These are phyloP conservation scores for Chrysoporthe puriensis DNA, from an alignment of 2,329 filamentous ascomycete species.

Conservation along the genomic window DNA sequence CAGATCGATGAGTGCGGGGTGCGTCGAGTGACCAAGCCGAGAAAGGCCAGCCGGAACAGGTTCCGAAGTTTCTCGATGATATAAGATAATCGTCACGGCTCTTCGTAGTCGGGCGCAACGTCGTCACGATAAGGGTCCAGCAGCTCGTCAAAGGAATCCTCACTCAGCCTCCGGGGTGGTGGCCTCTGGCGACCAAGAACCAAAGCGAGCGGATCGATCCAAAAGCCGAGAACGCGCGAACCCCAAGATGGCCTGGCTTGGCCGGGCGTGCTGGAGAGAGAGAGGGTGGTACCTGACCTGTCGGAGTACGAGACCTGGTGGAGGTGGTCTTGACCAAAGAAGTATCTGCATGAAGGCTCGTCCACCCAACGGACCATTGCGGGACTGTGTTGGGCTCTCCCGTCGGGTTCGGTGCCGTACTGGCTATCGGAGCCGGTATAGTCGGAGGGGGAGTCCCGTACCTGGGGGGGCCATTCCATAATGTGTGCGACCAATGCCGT, in stretches of 20 bases:
- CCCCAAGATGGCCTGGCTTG: constrained; percentile 17
- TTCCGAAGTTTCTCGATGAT: neutral
- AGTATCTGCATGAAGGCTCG: neutral
- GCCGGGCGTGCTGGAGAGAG: constrained; percentile 7
- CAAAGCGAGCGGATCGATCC: constrained; percentile 9
- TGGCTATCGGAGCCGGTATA: neutral
- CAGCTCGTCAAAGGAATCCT: neutral
- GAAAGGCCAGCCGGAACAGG: neutral
- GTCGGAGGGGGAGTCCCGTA: neutral
- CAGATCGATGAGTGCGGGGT: neutral
- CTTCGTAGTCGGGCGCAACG: neutral
- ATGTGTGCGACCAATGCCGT: neutral
- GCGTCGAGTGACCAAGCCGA: neutral
- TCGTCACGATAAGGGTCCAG: neutral
- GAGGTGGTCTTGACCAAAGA: neutral
- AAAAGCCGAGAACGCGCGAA: constrained; percentile 1
- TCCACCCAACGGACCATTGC: constrained; percentile 7
- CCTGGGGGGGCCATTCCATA: neutral
- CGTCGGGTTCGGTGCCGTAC: neutral
- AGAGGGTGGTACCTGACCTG: constrained; percentile 7
- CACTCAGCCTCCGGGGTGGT: neutral
- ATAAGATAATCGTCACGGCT: neutral
- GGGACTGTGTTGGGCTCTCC: neutral
- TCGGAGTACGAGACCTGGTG: neutral
- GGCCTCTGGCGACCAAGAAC: neutral